phyloP scores from a whole-genome alignment of 306 rosid genomes.

The Cyclanthera cordifolia region DNA sequence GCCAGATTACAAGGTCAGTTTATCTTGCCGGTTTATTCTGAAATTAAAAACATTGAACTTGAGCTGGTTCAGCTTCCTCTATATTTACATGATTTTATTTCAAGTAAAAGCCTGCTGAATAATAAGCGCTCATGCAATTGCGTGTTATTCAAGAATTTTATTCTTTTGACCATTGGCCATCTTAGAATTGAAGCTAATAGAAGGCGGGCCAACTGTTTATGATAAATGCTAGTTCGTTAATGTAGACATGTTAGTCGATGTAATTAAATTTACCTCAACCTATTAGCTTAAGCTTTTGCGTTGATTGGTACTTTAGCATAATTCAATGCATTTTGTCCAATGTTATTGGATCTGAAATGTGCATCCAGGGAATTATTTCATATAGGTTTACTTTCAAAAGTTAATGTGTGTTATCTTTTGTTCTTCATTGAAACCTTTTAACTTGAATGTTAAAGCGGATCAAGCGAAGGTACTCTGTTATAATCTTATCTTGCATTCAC shows the following conservation, averaged over 20 bases:
- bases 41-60: neutral
- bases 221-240: neutral
- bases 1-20: slow-evolving; percentile 54
- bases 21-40: neutral
- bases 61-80: neutral
- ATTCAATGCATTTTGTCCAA: neutral
- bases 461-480: neutral
- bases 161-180: neutral
- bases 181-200: neutral
- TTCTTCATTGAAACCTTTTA: neutral
- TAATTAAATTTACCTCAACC: too few relatives aligned
- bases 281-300: too few relatives aligned
- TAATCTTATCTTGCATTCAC: slow-evolving; percentile 12
- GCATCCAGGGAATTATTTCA: neutral
- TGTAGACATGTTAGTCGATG: too few relatives aligned
- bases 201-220: neutral
- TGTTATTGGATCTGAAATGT: slow-evolving; percentile 2
- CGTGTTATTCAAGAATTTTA: neutral
- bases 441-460: neutral
- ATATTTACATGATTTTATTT: neutral
- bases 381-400: slow-evolving; percentile 4
- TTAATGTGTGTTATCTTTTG: neutral
- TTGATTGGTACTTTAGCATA: too few relatives aligned
- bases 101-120: neutral
- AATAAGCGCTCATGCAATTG: neutral